Conservation (phyloP, 2,329 filamentous ascomycete species). For the Phialophora tarda region DNA sequence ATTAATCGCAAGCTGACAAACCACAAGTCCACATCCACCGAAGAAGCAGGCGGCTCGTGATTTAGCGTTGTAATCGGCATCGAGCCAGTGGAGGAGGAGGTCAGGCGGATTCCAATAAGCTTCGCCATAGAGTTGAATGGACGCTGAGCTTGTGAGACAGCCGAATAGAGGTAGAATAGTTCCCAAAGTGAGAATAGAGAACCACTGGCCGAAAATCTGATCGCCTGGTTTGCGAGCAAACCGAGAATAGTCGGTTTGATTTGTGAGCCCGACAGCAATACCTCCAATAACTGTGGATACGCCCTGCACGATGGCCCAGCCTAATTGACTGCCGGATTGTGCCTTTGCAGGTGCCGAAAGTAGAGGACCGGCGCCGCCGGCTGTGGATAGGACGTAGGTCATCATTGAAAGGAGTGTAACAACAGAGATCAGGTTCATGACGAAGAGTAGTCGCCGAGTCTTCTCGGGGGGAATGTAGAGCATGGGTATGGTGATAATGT, state of each 20-base stretch:
- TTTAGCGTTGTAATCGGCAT: conserved; percentile 43
- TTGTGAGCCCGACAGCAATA: conserved; percentile 43
- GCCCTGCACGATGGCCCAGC: conserved; percentile 36
- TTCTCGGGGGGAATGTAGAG: conserved; percentile 53
- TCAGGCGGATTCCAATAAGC: conserved; percentile 53
- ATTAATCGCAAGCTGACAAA: conserved; percentile 55
- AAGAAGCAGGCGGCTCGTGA: conserved; percentile 56
- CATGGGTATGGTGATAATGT: conserved; percentile 48
- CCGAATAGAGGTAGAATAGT: conserved; percentile 49
- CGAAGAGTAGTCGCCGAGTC: conserved; percentile 44
- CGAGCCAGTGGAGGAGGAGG: conserved; percentile 48
- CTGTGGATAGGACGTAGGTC: conserved; percentile 45
- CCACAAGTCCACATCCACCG: conserved; percentile 52
- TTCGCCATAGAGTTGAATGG: too few relatives aligned
- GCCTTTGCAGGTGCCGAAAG: conserved; percentile 35
- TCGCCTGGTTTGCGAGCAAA: conserved; percentile 50
- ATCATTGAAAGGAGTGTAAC: conserved; percentile 16
- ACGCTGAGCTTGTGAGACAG: conserved; percentile 40
- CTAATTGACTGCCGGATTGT: conserved; percentile 31
- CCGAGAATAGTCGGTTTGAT: conserved; percentile 45
- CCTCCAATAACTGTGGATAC: conserved; percentile 44
- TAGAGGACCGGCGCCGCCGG: conserved; percentile 44
- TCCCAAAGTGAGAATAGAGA: conserved; percentile 47
- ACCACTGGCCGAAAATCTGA: conserved; percentile 50
- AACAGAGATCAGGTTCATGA: not conserved